A percentile compares a stretch with the other conserved stretches of the same genome.
Conservation (phyloP, 192 early-diverging fungal species). For the Coemansia erecta region DNA sequence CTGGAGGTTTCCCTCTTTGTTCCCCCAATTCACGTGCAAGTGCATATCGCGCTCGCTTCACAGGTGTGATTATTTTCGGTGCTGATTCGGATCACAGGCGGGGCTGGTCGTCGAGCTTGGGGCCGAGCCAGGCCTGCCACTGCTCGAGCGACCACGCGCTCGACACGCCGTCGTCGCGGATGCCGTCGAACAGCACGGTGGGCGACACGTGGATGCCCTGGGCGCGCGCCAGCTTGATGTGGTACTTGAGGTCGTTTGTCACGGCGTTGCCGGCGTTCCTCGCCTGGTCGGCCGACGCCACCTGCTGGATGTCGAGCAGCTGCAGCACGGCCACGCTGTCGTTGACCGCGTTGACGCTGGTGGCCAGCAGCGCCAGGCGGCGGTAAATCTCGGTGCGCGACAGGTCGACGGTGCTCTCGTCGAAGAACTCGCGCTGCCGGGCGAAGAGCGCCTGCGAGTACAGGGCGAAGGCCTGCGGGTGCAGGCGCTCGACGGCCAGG, state of each 20-base stretch:
- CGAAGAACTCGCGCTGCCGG: conserved; percentile 61
- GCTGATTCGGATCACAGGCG: not conserved
- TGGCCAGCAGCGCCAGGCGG: conserved; percentile 53
- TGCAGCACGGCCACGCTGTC: conserved; percentile 53
- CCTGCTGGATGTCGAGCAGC: conserved; percentile 44
- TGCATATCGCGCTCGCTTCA: not conserved
- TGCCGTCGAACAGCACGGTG: conserved; percentile 68
- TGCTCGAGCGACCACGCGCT: conserved; percentile 67
- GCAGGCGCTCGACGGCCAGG: conserved; percentile 64
- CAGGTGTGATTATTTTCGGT: no score
- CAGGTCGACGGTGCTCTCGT: conserved; percentile 60
- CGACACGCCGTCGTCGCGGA: conserved; percentile 62
- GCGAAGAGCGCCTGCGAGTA: conserved; percentile 61
- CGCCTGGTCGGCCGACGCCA: conserved; percentile 16
- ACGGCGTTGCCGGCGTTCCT: conserved; percentile 69
- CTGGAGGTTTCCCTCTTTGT: not conserved
- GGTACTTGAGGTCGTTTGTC: conserved; percentile 66
- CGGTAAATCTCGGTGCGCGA: conserved; percentile 58
- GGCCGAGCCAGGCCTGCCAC: conserved; percentile 60
- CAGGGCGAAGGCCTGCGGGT: conserved; percentile 54
- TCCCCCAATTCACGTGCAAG: not conserved
- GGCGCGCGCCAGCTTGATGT: conserved; percentile 65
- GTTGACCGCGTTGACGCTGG: conserved; percentile 47
- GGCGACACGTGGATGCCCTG: conserved; percentile 77
- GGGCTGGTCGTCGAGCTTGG: conserved; percentile 18